These are phyloP conservation scores for Nidula microcarpa DNA, from an alignment of 768 basidiomycete genomes.

Conservation along the genomic window DNA sequence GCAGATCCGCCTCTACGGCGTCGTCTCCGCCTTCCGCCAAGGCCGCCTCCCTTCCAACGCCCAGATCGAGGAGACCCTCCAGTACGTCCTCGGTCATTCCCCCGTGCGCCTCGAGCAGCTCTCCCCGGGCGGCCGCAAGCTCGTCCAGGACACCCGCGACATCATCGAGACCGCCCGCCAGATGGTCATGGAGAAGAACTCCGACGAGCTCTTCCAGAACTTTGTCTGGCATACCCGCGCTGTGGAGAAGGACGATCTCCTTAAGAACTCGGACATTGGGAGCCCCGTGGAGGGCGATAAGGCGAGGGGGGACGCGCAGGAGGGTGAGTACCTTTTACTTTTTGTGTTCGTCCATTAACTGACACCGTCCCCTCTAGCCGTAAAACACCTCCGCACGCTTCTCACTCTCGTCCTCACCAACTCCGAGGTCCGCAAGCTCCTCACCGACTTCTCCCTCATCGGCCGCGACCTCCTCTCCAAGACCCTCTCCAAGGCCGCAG, in stretches of 20 bases:
- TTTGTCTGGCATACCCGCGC: constrained; percentile 80
- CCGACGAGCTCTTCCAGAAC: constrained; percentile 88
- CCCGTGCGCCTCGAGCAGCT: constrained; percentile 65
- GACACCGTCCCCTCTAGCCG: constrained; percentile 40
- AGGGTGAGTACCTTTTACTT: constrained; percentile 38
- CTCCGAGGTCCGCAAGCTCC: constrained; percentile 86
- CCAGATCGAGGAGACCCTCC: constrained; percentile 74
- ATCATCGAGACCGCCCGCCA: constrained; percentile 72
- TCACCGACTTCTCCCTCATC: constrained; percentile 73
- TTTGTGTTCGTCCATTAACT: neutral
- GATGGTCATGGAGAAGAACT: constrained; percentile 82
- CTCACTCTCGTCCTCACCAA: constrained; percentile 87
- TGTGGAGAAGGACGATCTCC: constrained; percentile 26
- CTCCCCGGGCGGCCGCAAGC: constrained; percentile 71
- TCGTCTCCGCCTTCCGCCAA: constrained; percentile 75
- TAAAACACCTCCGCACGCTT: constrained; percentile 85
- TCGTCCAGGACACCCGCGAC: constrained; percentile 74
- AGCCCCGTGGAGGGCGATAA: constrained; percentile 53
- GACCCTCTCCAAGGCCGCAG: constrained; percentile 67
- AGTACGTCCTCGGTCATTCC: constrained; percentile 55
- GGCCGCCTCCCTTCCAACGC: constrained; percentile 77
- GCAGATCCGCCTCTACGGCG: constrained; percentile 74
- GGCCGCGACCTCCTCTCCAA: constrained; percentile 83
- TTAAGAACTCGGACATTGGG: constrained; percentile 10
- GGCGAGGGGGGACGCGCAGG: constrained; percentile 51